These are phyloP conservation scores for Neurospora sp. DNA, from an alignment of 2,329 filamentous ascomycete species.

Conservation along the genomic window DNA sequence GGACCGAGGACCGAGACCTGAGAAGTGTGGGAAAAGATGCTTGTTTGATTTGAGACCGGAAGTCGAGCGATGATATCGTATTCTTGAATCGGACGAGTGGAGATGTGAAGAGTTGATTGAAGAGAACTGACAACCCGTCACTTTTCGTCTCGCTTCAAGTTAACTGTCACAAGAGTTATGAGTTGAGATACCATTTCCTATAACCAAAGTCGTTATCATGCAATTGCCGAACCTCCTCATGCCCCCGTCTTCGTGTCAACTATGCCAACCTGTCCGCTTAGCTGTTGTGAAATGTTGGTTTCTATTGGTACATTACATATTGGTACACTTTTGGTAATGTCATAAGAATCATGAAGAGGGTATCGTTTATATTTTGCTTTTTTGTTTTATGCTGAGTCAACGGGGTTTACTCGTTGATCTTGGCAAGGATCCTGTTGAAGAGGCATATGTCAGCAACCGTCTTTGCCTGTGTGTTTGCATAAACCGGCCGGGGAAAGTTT, in stretches of 20 bases:
- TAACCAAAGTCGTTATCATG: background rate
- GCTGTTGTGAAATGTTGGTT: background rate
- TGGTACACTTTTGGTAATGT: constrained; percentile 14
- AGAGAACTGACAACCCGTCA: background rate
- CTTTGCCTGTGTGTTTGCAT: background rate
- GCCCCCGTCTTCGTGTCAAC: background rate
- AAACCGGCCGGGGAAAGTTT: background rate
- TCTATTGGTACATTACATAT: constrained; percentile 24
- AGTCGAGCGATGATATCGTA: background rate
- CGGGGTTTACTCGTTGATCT: constrained; percentile 85
- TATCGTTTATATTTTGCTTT: constrained; percentile 15
- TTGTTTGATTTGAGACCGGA: background rate
- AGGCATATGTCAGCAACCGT: constrained; percentile 11
- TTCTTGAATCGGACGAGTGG: background rate
- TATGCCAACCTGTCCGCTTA: background rate
- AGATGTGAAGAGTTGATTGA: background rate
- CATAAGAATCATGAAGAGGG: constrained; percentile 9
- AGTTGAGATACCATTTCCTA: background rate
- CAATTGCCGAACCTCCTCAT: background rate
- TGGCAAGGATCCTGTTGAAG: constrained; percentile 72
- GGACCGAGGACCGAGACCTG: background rate
- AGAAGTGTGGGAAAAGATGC: background rate
- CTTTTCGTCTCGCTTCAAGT: background rate
- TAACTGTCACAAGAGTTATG: background rate
- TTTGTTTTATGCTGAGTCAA: constrained; percentile 19